Evolutionary conservation across 1,284 basidiomycete genomes (phyloP), one percentile per base, ranked within the genome.

Genomic region (Puccinia horiana): DNA sequence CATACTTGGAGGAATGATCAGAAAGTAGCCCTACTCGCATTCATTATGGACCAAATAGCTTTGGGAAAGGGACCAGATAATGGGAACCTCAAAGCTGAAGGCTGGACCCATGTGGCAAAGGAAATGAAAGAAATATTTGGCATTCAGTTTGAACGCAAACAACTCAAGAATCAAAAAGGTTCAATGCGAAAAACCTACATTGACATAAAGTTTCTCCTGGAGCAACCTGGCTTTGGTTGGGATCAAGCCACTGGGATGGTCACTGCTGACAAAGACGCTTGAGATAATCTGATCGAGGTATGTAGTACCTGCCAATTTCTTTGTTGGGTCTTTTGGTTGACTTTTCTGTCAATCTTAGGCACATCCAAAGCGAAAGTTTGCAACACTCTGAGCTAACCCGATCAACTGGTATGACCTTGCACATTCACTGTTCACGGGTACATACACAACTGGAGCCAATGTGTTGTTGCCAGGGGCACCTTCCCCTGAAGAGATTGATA

Each of bases 141-240:
- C 4, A 14, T 58, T 40, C 3, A 1, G 0, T 61, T 75, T n/a
- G 23, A 29, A 5, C 1, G 18, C 0, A 23, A 20, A 23, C 73
- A 75, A 14, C 56, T 75, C 49, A 75, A 75, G 20, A 58, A 75
- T n/a, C 49, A 75, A 42, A 75, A 75, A 37, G 73, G 40, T 1
- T 40, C 14, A 12, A 44, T 58, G 37, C 23, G 73, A 20, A 72
- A 72, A 16, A 0, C 23, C 0, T 72, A 49, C 14, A 49, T 75
- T n/a, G 20, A 58, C 37, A 35, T 37, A n/a, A 58, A 58, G 23
- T 58, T 56, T 26, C 11, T 56, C 12, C 37, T 75, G 23, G 16
- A 35, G 8, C 73, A 75, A 23, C 58, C 37, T 23, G 73, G 73
- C 5, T 35, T 61, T 54, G 73, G 73, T 1, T 75, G 73, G 73